A percentile compares a stretch with the other conserved stretches of the same genome.
phyloP scores from a whole-genome alignment of 2,329 filamentous ascomycete species.

The Rutstroemia sp. region DNA sequence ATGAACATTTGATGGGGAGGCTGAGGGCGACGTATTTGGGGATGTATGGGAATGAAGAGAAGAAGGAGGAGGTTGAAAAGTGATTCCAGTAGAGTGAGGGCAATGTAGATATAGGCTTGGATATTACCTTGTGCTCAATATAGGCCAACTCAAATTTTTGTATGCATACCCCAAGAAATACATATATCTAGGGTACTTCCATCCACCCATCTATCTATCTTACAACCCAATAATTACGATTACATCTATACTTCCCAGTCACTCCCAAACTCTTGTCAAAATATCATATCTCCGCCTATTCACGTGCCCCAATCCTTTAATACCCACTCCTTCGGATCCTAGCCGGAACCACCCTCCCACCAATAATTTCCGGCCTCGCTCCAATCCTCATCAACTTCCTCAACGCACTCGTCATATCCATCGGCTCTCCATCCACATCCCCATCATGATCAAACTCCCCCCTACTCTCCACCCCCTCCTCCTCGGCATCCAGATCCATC shows the following conservation, averaged over 20 bases:
- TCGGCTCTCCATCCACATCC: neutral
- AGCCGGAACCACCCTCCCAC: conserved; percentile 1
- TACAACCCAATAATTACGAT: too few relatives aligned
- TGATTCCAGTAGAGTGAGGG: too few relatives aligned
- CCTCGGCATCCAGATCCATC: neutral
- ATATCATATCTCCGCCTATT: neutral
- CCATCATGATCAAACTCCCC: neutral
- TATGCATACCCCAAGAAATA: too few relatives aligned
- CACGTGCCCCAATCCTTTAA: neutral
- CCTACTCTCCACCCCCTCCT: neutral
- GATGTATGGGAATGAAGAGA: conserved; percentile 40
- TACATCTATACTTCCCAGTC: too few relatives aligned
- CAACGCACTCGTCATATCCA: neutral
- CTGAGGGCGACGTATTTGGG: conserved; percentile 51
- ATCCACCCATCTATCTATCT: too few relatives aligned
- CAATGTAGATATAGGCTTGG: too few relatives aligned
- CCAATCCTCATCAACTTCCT: neutral
- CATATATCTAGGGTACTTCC: too few relatives aligned
- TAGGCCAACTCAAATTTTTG: too few relatives aligned
- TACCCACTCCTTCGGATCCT: neutral
- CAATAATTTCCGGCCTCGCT: neutral
- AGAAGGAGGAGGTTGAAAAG: neutral
- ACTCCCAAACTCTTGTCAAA: too few relatives aligned
- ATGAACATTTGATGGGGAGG: conserved; percentile 56
- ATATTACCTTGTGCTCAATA: too few relatives aligned